Evolutionary conservation across 768 basidiomycete species (phyloP).

Genomic region (Auriculariales sp.): DNA sequence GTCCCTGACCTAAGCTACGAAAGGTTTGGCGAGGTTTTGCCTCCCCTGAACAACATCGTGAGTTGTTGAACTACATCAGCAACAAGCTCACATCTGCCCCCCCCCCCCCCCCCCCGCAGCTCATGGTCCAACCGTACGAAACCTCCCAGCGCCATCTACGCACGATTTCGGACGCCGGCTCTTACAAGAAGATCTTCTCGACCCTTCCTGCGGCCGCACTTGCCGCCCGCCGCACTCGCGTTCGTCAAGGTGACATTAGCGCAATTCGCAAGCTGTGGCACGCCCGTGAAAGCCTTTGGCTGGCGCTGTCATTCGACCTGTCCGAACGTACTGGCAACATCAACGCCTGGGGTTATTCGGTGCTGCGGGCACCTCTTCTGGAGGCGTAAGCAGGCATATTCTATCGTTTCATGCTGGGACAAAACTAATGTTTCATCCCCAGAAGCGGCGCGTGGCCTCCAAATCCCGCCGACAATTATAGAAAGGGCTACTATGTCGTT

Average conservation of each 20-base stretch:
- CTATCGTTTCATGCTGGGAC: not conserved
- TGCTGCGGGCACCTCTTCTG: conserved; percentile 57
- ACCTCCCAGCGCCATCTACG: conserved; percentile 48
- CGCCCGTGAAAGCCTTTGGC: conserved; percentile 53
- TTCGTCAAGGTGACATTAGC: conserved; percentile 50
- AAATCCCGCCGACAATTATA: conserved; percentile 57
- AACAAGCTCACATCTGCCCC: too few species aligned
- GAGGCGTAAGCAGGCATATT: conserved; percentile 33
- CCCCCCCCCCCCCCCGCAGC: too few species aligned
- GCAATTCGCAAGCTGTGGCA: conserved; percentile 57
- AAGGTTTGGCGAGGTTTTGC: conserved; percentile 69
- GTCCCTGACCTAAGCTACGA: too few species aligned
- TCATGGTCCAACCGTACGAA: conserved; percentile 47
- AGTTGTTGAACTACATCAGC: too few species aligned
- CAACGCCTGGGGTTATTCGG: conserved; percentile 75
- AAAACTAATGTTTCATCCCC: too few species aligned
- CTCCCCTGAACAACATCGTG: conserved; percentile 58
- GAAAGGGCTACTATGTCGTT: conserved; percentile 68
- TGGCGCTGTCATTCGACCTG: conserved; percentile 64
- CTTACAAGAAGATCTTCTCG: conserved; percentile 55
- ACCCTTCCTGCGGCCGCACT: conserved; percentile 58
- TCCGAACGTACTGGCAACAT: conserved; percentile 56
- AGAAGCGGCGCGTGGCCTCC: conserved; percentile 69
- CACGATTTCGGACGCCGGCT: conserved; percentile 47
- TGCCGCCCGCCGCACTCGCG: conserved; percentile 46